Evolutionary conservation across 345 rosid genomes (phyloP), one percentile per base, ranked within the genome.

Genomic region (Tarenaya hassleriana): DNA sequence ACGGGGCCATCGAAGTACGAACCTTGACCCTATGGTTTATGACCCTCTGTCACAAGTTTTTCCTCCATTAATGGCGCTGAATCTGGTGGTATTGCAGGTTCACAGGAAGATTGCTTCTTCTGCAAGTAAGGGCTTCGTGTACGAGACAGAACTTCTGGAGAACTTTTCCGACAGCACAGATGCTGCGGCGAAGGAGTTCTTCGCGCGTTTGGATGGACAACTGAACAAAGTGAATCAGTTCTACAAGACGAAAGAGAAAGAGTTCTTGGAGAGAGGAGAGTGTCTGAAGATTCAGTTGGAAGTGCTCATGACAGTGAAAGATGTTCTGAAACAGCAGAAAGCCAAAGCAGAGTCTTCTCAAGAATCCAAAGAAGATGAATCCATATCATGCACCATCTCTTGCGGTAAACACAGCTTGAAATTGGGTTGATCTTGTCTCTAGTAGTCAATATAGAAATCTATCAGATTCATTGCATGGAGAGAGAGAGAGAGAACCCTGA

Each of bases 181-280:
- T 24, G 91, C 94, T 35, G 83, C 81, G 10, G 5, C 5, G 1
- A 75, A 70, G 60, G 97, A 77, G 47, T 94, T 86, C 63, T 94
- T 94, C 47, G 33, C 63, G 13, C 78, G 97, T 48, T 69, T 94
- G 37, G 99, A 94, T 70, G 24, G 13, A 41, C 94, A 94, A 43
- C 94, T 94, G n/a, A 94, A 88, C 75, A 94, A 94, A 49, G 99
- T 86, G 68, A 94, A 88, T 58, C 85, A 81, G 12, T 94, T 94
- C 56, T 94, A 81, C 64, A 78, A 66, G 60, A 62, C 68, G 10
- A 94, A 83, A 55, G 99, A 94, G 82, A 79, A 75, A 41, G 96
- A 86, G 75, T 88, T 94, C 73, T 15, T 86, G 75, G 94, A 82
- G 21, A 88, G 99, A 73, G 95, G 87, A 18, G 97, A 88, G 9